Evolutionary conservation across 805 yeast species (phyloP), one percentile per base, ranked within the genome.

Genomic region (Saccharomycopsis malanga): DNA sequence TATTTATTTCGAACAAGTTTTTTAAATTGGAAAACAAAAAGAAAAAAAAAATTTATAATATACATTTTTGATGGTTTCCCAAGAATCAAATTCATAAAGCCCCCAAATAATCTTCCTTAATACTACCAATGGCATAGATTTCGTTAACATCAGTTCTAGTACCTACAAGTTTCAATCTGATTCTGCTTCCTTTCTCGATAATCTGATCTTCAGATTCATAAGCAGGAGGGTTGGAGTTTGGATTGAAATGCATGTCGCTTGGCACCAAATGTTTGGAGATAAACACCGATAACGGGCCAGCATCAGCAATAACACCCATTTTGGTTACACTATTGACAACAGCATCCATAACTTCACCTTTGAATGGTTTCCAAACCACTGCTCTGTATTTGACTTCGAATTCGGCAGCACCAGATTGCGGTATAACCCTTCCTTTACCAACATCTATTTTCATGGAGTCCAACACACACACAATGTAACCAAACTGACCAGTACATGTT

Each of bases 291-390:
- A 93, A 71, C 14, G 98, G 98, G 0, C 98, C 98, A 24, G 93
- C 98, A 65, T 93, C 97, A 34, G 95, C 98, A 63, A 93, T 93
- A 56, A 93, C 87, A 6, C 98, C 98, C 82, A 91, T 84, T 60
- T 79, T 87, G 64, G 84, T 87, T 42, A 95, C 97, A 27, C 87
- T 85, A 12, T 96, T 85, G 14, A 93, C 98, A 21, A 91, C 81
- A 4, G 94, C 98, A 65, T 93, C 98, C 22, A 93, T 98, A 5
- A 93, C 98, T 66, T 93, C 98, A 30, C 98, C 98, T 67, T 93
- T 93, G 69, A 93, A 93, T 3, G 98, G 98, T 60, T 91, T 85
- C 94, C 96, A 93, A 29, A 93, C 97, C 44, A 93, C 89, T 0
- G 98, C 98, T 57, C 95, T 73, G 64, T 93, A 93, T 65, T 87